A percentile compares a stretch with the other conserved stretches of the same genome.
Conservation (phyloP, 1,284 basidiomycete genomes). For the Pseudozyma thailandica region DNA sequence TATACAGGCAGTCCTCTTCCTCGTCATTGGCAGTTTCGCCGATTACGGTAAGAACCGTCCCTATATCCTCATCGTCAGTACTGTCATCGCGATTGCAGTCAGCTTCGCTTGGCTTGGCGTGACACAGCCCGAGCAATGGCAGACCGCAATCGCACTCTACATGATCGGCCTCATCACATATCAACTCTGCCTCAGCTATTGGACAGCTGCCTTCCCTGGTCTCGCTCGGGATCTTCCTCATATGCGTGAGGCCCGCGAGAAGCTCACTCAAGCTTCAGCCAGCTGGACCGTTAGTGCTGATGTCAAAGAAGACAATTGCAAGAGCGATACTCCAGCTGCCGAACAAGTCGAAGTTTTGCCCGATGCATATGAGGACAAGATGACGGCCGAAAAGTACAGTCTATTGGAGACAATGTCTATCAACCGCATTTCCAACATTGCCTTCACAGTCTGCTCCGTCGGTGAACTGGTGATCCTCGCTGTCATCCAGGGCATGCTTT, state of each 20-base stretch:
- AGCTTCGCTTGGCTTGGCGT: slow-evolving; percentile 33
- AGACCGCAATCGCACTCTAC: slow-evolving; percentile 79
- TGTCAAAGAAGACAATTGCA: slow-evolving; percentile 3
- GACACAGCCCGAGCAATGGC: slow-evolving; percentile 77
- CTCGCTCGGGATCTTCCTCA: slow-evolving; percentile 81
- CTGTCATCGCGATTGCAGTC: slow-evolving; percentile 38
- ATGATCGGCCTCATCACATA: slow-evolving; percentile 84
- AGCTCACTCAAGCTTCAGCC: slow-evolving; percentile 71
- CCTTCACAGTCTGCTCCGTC: slow-evolving; percentile 79
- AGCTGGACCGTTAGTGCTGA: background rate
- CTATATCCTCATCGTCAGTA: slow-evolving; percentile 43
- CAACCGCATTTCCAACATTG: slow-evolving; percentile 85
- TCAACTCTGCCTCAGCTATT: slow-evolving; percentile 83
- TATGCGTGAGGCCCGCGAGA: slow-evolving; percentile 74
- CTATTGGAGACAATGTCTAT: slow-evolving; percentile 81
- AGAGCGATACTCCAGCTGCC: slow-evolving; percentile 19
- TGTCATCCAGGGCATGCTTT: slow-evolving; percentile 81
- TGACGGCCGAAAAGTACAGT: slow-evolving; percentile 75
- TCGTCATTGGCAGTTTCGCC: slow-evolving; percentile 78
- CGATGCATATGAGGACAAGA: slow-evolving; percentile 1
- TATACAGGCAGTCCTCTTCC: slow-evolving; percentile 73
- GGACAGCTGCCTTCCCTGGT: slow-evolving; percentile 82
- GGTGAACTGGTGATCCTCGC: slow-evolving; percentile 79
- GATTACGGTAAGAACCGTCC: slow-evolving; percentile 45
- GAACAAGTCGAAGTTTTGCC: background rate